Conservation (phyloP, 2,329 filamentous ascomycete genomes). For the Ustulina deusta region DNA sequence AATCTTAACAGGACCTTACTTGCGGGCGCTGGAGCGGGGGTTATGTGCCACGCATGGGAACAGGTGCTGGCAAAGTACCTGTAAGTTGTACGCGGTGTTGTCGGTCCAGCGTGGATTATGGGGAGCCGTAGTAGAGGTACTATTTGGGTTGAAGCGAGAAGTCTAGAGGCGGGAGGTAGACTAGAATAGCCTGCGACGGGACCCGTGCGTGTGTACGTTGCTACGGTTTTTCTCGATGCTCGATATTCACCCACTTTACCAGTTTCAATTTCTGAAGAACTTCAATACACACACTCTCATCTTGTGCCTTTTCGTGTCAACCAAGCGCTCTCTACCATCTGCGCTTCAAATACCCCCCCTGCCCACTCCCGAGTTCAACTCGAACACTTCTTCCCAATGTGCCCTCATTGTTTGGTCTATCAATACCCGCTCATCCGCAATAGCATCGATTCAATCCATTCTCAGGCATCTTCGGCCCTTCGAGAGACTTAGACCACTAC, state of each 20-base stretch:
- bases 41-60: slow-evolving; percentile 8
- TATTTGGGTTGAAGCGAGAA: slow-evolving; percentile 11
- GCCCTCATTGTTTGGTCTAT: not conserved
- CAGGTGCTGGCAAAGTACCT: slow-evolving; percentile 22
- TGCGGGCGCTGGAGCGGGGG: slow-evolving; percentile 6
- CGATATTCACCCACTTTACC: not conserved
- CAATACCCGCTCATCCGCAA: not conserved
- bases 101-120: not conserved
- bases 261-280: slow-evolving; percentile 5
- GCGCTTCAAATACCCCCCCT: not conserved
- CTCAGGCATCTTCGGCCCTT: not conserved
- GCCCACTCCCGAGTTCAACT: not conserved
- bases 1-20: slow-evolving; percentile 31
- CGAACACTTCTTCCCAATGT: not conserved
- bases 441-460: not conserved
- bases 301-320: not conserved
- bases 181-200: not conserved
- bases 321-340: not conserved
- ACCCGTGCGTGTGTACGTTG: slow-evolving; percentile 13
- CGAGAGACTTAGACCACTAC: not conserved
- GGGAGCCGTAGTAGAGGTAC: not conserved
- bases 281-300: not conserved
- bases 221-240: slow-evolving; percentile 17
- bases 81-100: slow-evolving; percentile 4
- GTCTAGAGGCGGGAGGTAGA: slow-evolving; percentile 9